Evolutionary conservation across 163 green algal genomes (phyloP), one percentile per base, ranked within the genome.

Genomic region (Scenedesmus sp.): DNA sequence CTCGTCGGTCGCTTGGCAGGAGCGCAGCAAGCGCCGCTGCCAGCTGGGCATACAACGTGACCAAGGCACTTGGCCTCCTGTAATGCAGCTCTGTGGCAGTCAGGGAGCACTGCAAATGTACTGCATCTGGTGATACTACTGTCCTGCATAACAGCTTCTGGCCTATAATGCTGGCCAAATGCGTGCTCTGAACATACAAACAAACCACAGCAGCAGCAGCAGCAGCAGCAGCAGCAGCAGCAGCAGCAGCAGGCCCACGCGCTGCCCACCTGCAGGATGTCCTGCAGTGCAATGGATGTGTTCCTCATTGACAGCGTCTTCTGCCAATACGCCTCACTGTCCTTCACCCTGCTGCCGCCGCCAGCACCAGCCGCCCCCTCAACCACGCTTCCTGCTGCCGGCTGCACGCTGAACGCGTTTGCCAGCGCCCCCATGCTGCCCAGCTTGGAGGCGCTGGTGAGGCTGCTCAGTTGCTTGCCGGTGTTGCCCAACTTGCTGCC

Each of bases 271-370:
- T 88, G 59, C 87, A 95, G 59, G 30, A 91, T 91, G 42, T 91
- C 81, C 80, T 91, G 70, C 46, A 94, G 90, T 0, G 88, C 88
- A 51, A 96, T 94, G 35, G 89, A 82, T 5, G 92, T 94, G 80
- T 92, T 93, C 20, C 93, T 91, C 84, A 96, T 85, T 10, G 88
- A 94, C 40, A 95, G 70, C 73, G 93, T 96, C 87, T 94, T 95
- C 83, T 61, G 18, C 73, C 72, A 90, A 35, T 76, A 91, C 18
- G 53, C 56, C 78, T 91, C 78, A 26, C 49, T 83, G 44, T 91
- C 56, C 40, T 79, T 81, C 12, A 68, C 44, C 16, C 65, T n/a
- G 15, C 43, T n/a, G 30, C 26, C 40, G 37, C 16, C 61, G 68
- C 37, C 61, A 82, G 16, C 84, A 83, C 6, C 78, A 84, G 78